These are phyloP conservation scores for Orobanche coerulescens DNA, from an alignment of 257 asterid genomes.

Conservation along the genomic window DNA sequence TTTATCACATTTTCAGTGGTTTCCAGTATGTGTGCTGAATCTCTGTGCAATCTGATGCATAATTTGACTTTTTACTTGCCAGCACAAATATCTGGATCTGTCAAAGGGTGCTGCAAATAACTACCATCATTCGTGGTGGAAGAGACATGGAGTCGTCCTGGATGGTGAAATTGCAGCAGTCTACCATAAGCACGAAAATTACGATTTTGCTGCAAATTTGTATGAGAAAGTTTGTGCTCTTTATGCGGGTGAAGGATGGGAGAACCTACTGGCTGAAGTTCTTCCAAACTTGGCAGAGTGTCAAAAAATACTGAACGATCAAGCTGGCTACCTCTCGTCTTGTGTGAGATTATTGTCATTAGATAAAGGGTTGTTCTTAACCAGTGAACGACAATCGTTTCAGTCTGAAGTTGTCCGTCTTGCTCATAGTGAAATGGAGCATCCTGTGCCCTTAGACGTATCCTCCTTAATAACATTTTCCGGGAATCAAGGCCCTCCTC, in stretches of 20 bases:
- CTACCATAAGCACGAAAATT: slow-evolving; percentile 73
- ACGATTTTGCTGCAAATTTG: slow-evolving; percentile 76
- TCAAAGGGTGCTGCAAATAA: slow-evolving; percentile 96
- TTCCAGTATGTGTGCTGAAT: slow-evolving; percentile 17
- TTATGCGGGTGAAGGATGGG: slow-evolving; percentile 99
- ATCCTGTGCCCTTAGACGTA: slow-evolving; percentile 93
- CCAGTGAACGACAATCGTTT: slow-evolving; percentile 86
- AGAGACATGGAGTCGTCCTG: slow-evolving; percentile 98
- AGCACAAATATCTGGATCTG: slow-evolving; percentile 87
- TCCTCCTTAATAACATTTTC: slow-evolving; percentile 93
- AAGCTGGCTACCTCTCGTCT: slow-evolving; percentile 94
- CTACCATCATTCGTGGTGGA: slow-evolving; percentile 98
- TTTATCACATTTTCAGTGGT: slow-evolving; percentile 4
- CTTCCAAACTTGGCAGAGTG: slow-evolving; percentile 95
- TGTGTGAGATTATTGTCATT: slow-evolving; percentile 92
- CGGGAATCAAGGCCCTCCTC: slow-evolving; percentile 81
- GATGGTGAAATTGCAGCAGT: slow-evolving; percentile 98
- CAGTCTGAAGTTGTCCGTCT: slow-evolving; percentile 93
- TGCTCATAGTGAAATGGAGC: slow-evolving; percentile 94
- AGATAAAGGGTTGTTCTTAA: slow-evolving; percentile 74
- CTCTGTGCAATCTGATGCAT: slow-evolving; percentile 15
- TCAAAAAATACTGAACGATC: slow-evolving; percentile 86
- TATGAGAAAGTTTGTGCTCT: slow-evolving; percentile 99
- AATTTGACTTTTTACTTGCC: slow-evolving; percentile 22
- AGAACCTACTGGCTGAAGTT: slow-evolving; percentile 88